Conservation (phyloP, 2,329 filamentous ascomycete genomes). For the Talaromyces sp. region DNA sequence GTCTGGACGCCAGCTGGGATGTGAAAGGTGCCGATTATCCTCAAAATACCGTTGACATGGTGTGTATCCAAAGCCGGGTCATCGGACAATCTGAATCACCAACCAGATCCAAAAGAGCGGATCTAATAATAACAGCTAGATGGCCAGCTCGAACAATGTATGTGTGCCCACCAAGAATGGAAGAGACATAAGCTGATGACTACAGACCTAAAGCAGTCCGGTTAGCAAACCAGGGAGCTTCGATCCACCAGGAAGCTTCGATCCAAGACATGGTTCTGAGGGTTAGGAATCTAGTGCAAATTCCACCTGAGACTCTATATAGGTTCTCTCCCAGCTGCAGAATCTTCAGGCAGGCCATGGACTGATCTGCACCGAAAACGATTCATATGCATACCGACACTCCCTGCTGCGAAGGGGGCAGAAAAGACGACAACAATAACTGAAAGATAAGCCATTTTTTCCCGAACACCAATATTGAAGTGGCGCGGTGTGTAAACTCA, state of each 20-base stretch:
- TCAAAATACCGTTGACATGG: slow-evolving; percentile 2
- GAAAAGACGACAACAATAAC: neutral
- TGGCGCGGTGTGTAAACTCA: neutral
- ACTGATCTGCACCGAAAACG: neutral
- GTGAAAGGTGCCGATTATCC: neutral
- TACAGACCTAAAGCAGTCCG: neutral
- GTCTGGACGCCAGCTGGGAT: neutral
- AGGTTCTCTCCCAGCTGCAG: neutral
- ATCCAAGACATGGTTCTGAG: neutral
- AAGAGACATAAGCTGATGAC: neutral
- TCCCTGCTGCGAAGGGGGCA: neutral
- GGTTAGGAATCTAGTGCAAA: neutral
- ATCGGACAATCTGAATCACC: neutral
- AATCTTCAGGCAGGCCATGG: neutral
- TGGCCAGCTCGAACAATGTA: neutral
- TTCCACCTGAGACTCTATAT: neutral
- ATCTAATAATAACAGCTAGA: slow-evolving; percentile 6
- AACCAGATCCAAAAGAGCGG: neutral
- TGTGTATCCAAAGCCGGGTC: neutral
- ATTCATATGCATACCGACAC: neutral
- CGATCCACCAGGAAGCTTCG: neutral
- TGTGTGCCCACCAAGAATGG: neutral
- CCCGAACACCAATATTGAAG: neutral
- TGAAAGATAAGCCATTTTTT: neutral
- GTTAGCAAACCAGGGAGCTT: neutral